Conservation (phyloP, 306 rosid genomes). For the Rosa persica region DNA sequence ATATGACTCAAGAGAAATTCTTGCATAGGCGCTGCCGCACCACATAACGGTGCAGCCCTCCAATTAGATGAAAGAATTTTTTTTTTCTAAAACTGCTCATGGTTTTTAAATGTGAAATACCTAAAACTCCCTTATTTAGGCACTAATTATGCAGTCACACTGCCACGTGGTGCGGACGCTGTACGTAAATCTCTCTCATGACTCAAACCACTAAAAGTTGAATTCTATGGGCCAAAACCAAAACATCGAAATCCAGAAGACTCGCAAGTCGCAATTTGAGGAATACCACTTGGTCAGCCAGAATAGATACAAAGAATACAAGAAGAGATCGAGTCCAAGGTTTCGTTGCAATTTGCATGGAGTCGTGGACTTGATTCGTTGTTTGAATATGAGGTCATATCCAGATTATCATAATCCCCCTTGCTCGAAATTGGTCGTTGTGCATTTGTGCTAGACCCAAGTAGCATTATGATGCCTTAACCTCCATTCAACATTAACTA, state of each 20-base stretch:
- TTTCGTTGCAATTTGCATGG: neutral
- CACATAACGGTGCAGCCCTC: too few species aligned
- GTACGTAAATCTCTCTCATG: too few species aligned
- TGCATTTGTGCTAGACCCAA: neutral
- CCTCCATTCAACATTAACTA: neutral
- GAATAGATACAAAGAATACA: neutral
- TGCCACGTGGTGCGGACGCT: too few species aligned
- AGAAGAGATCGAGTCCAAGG: neutral
- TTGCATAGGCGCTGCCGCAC: too few species aligned
- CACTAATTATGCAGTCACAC: too few species aligned
- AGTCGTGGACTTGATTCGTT: neutral
- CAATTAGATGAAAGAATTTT: too few species aligned
- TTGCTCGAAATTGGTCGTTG: neutral
- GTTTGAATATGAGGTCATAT: neutral
- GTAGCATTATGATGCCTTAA: neutral
- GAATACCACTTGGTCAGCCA: neutral
- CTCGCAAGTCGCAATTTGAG: neutral
- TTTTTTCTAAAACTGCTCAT: too few species aligned
- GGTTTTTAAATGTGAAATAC: too few species aligned
- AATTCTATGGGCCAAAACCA: neutral
- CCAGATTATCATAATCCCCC: constrained; percentile 9
- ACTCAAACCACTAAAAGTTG: neutral
- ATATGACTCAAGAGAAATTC: too few species aligned
- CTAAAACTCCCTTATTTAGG: too few species aligned
- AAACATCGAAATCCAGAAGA: neutral